Conservation (phyloP, 176 grass and related monocot species). For the Hyparrhenia diplandra region DNA sequence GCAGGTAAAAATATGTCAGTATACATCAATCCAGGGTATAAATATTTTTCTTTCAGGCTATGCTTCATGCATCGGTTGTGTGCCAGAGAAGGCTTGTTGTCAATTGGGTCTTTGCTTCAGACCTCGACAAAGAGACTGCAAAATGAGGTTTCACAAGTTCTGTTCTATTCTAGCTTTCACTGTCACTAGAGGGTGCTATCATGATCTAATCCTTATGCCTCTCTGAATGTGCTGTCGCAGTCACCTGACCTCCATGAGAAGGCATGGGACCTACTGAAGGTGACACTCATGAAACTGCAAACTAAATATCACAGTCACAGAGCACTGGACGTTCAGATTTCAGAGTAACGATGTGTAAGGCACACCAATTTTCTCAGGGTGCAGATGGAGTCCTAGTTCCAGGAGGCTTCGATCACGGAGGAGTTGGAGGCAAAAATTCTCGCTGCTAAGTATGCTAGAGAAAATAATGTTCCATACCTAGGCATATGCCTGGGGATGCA, state of each 20-base stretch:
- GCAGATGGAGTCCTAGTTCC: slow-evolving; percentile 59
- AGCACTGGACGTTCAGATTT: not conserved
- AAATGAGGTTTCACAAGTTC: slow-evolving; percentile 20
- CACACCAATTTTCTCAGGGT: slow-evolving; percentile 32
- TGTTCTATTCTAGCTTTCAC: not conserved
- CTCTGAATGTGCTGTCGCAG: slow-evolving; percentile 23
- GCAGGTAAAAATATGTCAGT: not conserved
- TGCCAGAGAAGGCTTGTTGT: slow-evolving; percentile 43
- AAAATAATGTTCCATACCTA: slow-evolving; percentile 54
- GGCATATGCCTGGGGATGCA: slow-evolving; percentile 70
- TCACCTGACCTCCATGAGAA: slow-evolving; percentile 46
- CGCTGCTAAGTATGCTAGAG: slow-evolving; percentile 47
- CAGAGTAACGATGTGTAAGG: not conserved
- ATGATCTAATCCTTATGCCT: not conserved
- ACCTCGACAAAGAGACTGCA: slow-evolving; percentile 39
- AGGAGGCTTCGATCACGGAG: slow-evolving; percentile 48
- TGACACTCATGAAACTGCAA: not conserved
- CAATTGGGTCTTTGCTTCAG: slow-evolving; percentile 45
- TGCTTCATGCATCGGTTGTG: slow-evolving; percentile 48
- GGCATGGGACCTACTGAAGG: slow-evolving; percentile 58
- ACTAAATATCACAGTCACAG: not conserved
- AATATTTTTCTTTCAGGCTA: slow-evolving; percentile 26
- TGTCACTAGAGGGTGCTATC: not conserved
- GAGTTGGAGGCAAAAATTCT: slow-evolving; percentile 47
- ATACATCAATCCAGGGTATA: slow-evolving; percentile 11